Evolutionary conservation across 345 rosid genomes (phyloP).

Genomic region (Euclidium syriacum): DNA sequence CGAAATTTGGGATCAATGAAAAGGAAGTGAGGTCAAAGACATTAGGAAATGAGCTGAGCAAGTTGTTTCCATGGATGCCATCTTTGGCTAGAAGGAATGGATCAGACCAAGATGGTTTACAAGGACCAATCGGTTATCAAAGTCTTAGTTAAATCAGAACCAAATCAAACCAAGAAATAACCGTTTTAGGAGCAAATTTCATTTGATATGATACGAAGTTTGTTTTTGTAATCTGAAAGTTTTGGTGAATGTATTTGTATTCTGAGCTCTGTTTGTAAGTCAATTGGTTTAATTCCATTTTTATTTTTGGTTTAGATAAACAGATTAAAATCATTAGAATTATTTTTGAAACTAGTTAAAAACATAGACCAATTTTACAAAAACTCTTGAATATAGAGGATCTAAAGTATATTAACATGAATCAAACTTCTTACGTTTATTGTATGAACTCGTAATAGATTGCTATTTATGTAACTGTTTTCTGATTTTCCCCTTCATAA

Average conservation of each 20-base stretch:
- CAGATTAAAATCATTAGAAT: no score
- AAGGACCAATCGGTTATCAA: slow-evolving; percentile 84
- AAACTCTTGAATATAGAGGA: not conserved
- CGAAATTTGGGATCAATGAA: slow-evolving; percentile 78
- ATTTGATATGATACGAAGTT: not conserved
- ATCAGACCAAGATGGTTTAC: slow-evolving; percentile 49
- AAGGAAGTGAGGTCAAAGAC: slow-evolving; percentile 45
- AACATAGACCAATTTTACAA: no score
- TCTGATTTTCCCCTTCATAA: no score
- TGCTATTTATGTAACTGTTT: no score
- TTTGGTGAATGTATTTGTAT: slow-evolving; percentile 3
- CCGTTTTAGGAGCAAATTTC: not conserved
- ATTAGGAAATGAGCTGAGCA: slow-evolving; percentile 71
- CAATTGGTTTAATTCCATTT: not conserved
- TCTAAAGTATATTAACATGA: no score
- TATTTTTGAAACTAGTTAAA: no score
- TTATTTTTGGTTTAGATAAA: no score
- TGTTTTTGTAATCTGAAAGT: slow-evolving; percentile 8
- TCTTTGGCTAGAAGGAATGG: slow-evolving; percentile 60
- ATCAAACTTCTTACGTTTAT: no score
- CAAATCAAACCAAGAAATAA: slow-evolving; percentile 2
- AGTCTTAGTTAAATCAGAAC: slow-evolving; percentile 53
- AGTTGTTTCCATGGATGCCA: slow-evolving; percentile 90
- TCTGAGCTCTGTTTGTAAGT: not conserved
- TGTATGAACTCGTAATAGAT: no score